Evolutionary conservation across 2,329 filamentous ascomycete genomes (phyloP), one percentile per base, ranked within the genome.

Genomic region (Colletotrichum godetiae): DNA sequence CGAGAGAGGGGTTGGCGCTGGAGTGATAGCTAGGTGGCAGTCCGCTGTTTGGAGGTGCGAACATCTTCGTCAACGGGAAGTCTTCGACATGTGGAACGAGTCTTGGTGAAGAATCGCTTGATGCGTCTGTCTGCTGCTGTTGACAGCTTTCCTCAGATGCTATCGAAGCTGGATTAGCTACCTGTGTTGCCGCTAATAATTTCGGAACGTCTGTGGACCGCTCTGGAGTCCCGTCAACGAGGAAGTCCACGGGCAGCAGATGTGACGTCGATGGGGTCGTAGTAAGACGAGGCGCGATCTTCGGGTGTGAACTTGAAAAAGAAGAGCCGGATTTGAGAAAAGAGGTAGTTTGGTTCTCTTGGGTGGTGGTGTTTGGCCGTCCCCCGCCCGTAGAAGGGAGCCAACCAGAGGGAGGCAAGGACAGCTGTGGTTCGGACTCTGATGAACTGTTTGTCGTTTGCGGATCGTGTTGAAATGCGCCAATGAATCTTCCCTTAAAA

Each of bases 1-100:
- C 78, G 15, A 82, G 81, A 19, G 77, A 77, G 5, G 80, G 76
- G 59, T 78, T 82, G 24, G 82, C 72, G 6, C 75, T 75, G 10
- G 79, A 78, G 59, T 83, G 82, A 27, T 79, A 66, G 12, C 67
- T 72, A 10, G 71, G 67, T 49, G 71, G 67, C 13, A 35, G 60
- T 46, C 35, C 67, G 10, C 33, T 37, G 31, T 76, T 69, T 19
- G 75, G 68, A 5, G 75, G 49, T 12, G 75, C 77, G 33, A 79
- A 77, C 78, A 81, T 82, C 68, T 78, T 78, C 70, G 68, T 77
- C 46, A 79, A 75, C 19, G 78, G 76, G 7, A 77, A 71, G 2
- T 75, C 73, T 29, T 81, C 77, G 33, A 76, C 67, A 57, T 76
- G 77, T 10, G 77, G 73, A 42, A 78, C 76, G 74, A 78, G 76